Evolutionary conservation across 140 eudicot species (phyloP), one percentile per base, ranked within the genome.

Genomic region (Anethum foeniculum): DNA sequence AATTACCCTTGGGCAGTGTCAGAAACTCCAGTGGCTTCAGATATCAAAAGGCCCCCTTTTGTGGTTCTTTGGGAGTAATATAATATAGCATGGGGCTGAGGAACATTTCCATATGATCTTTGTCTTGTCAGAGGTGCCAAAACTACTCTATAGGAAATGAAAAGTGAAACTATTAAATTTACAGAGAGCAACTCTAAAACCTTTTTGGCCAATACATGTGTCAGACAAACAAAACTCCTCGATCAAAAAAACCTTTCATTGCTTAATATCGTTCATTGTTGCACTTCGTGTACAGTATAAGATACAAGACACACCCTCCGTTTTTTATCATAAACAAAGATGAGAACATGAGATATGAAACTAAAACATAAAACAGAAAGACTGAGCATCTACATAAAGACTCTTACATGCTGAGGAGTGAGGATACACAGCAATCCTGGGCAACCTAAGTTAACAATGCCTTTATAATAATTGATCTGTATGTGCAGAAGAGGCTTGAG

Each of bases 1-100:
- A 64, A 8, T 75, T 82, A 82, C 85, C 81, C 81, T 82, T 76
- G 85, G 51, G 85, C 81, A 28, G 85, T 82, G 32, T 82, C 85
- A 64, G 85, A 82, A 82, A 82, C 81, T 47, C 85, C 85, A 15
- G 85, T 65, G 41, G 85, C 81, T 77, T 82, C 77, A 32, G 85
- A 36, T 30, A 76, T 71, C 25, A 79, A 41, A 62, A 79, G 75
- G 6, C 81, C 81, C 14, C 81, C 81, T 28, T 79, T 47, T 1
- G 82, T 79, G 32, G 82, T 67, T 79, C 82, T 65, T 21, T 79
- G 82, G 44, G 82, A 79, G 67, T 79, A 79, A 79, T 79, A 79
- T 49, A 67, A 46, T 46, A 79, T 28, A 64, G 82, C 82, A 79
- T 79, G 82, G 27, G 85, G 81, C 77, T 82, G 85, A 64, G 85